These are phyloP conservation scores for Umbelopsis vinacea DNA, from an alignment of 192 early-diverging fungal species.

Conservation along the genomic window DNA sequence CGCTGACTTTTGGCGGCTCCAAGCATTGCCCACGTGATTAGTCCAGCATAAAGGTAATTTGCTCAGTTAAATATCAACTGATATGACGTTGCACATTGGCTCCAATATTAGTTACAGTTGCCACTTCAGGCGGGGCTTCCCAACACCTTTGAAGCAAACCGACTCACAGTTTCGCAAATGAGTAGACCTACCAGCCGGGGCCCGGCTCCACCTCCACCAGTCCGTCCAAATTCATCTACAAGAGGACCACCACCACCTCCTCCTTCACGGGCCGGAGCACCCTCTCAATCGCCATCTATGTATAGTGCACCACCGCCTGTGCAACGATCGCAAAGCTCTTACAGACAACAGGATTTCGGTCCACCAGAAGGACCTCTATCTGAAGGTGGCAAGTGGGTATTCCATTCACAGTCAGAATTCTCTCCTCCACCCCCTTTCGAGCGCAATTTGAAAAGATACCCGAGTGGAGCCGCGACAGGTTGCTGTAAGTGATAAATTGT, in stretches of 20 bases:
- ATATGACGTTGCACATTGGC: not conserved
- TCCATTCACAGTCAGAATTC: constrained; percentile 43
- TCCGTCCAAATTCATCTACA: constrained; percentile 19
- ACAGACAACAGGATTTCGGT: not conserved
- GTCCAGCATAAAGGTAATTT: not conserved
- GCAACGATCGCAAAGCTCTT: constrained; percentile 25
- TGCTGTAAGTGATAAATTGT: constrained; percentile 34
- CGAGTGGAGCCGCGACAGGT: constrained; percentile 39
- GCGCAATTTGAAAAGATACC: constrained; percentile 36
- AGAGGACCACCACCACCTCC: constrained; percentile 6
- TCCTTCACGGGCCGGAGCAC: not conserved
- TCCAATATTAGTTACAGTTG: not conserved
- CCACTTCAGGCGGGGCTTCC: not conserved
- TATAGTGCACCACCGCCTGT: constrained; percentile 30
- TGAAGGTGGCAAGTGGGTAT: constrained; percentile 43
- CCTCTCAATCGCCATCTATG: constrained; percentile 24
- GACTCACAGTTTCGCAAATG: not conserved
- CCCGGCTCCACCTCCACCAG: constrained; percentile 27
- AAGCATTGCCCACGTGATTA: not conserved
- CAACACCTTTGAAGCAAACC: too few species aligned
- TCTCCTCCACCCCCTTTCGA: constrained; percentile 41
- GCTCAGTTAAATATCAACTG: not conserved
- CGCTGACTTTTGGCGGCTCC: not conserved
- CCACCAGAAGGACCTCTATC: constrained; percentile 39
- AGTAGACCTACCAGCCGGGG: constrained; percentile 18